Conservation (phyloP, 306 rosid genomes). For the Leucaena leucocephala region DNA sequence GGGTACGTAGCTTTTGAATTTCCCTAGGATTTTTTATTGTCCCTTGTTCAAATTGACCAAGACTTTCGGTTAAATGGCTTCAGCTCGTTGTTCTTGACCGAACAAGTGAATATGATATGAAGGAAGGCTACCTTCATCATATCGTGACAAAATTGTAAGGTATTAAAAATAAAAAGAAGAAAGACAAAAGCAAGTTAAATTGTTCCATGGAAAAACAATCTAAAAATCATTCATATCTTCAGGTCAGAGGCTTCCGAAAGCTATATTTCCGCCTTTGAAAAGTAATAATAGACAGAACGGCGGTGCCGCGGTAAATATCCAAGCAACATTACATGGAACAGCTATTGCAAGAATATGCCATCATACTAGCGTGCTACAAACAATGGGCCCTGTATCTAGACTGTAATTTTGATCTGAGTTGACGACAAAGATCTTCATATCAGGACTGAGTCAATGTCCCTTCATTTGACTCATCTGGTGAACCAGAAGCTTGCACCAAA, state of each 20-base stretch:
- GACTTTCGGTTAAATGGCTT: neutral
- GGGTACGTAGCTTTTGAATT: no score
- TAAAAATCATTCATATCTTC: neutral
- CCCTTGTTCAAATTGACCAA: neutral
- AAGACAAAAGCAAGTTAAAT: neutral
- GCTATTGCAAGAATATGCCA: slow-evolving; percentile 30
- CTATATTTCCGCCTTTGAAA: slow-evolving; percentile 1
- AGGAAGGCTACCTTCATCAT: neutral
- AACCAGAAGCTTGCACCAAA: slow-evolving; percentile 92
- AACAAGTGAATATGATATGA: neutral
- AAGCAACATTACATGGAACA: slow-evolving; percentile 17
- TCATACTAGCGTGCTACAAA: slow-evolving; percentile 33
- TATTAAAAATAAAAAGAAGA: neutral
- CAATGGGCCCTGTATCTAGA: slow-evolving; percentile 41
- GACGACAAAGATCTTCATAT: slow-evolving; percentile 36
- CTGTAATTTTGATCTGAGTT: slow-evolving; percentile 9
- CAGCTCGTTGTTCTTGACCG: neutral
- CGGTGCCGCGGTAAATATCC: slow-evolving; percentile 5
- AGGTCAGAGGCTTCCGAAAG: slow-evolving; percentile 30
- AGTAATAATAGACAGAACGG: neutral
- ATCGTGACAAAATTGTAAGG: neutral
- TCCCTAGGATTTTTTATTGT: neutral
- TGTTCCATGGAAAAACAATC: slow-evolving; percentile 1
- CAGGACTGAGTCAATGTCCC: slow-evolving; percentile 37
- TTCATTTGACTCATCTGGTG: slow-evolving; percentile 57